Evolutionary conservation across 108 stramenopile species (phyloP), one percentile per base, ranked within the genome.

Genomic region (Chaetoceros muelleri): DNA sequence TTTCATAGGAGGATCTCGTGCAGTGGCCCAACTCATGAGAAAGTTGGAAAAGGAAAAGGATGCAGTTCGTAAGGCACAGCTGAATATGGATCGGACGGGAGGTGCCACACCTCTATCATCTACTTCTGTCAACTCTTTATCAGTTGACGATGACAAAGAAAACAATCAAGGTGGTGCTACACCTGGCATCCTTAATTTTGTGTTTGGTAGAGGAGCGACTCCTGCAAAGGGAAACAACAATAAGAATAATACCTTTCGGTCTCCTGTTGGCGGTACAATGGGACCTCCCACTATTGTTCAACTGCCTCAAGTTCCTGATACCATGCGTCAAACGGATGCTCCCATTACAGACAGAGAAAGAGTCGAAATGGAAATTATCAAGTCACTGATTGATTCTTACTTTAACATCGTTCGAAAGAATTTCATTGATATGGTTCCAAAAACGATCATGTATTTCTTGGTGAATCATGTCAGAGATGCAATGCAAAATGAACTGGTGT

Each of bases 401-500:
- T 97, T 98, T 61, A 78, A 73, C 60, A 93, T 99, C 44, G 95
- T 96, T 0, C 76, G 95, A 28, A 99, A 97, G 76, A 96, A 85
- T 55, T 95, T 95, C 63, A 86, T 92, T 70, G 96, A 97, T 57
- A 72, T 97, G 81, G 96, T 98, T 23, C 96, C 96, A 20, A 98
- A 99, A 71, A 96, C 96, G 2, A 90, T 99, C 76, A 99, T 99
- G 98, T 93, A 85, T 73, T 97, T 96, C 60, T 68, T 99, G 25
- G 96, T 99, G 25, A 96, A 97, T 61, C 89, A 98, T 46, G 90
- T 88, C 53, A 82, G 85, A 59, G 95, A 93, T 58, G 85, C 82
- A 26, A 62, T 99, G 55, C 97, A 96, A 64, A 96, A 96, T 65
- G 93, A 96, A 73, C 77, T 99, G 30, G 96, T 99, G 3, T 70